Evolutionary conservation across 352 stramenopile species (phyloP).

Genomic region (Phytophthora capsici): DNA sequence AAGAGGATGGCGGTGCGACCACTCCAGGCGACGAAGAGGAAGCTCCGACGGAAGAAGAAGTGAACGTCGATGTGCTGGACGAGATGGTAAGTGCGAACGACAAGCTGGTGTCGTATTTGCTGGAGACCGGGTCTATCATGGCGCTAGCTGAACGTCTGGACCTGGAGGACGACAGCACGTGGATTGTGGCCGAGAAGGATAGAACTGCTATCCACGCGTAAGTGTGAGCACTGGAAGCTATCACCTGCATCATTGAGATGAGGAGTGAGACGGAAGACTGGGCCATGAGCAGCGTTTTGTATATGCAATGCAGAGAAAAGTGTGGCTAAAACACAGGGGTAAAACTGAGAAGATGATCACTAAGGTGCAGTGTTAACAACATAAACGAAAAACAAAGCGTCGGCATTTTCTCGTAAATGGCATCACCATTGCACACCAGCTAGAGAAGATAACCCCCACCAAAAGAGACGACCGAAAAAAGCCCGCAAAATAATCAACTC

Average conservation of each 20-base stretch:
- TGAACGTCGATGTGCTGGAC: slow-evolving; percentile 71
- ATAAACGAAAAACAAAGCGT: slow-evolving; percentile 14
- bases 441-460: background rate
- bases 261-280: slow-evolving; percentile 19
- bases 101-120: slow-evolving; percentile 84
- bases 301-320: slow-evolving; percentile 36
- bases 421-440: background rate
- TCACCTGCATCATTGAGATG: slow-evolving; percentile 11
- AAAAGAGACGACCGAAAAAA: slow-evolving; percentile 38
- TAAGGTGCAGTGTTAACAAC: slow-evolving; percentile 30
- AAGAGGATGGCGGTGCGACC: slow-evolving; percentile 43
- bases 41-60: slow-evolving; percentile 44
- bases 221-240: slow-evolving; percentile 25
- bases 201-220: slow-evolving; percentile 83
- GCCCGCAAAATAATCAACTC: slow-evolving; percentile 75
- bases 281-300: slow-evolving; percentile 28
- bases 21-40: slow-evolving; percentile 43
- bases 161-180: slow-evolving; percentile 85
- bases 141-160: slow-evolving; percentile 82
- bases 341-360: slow-evolving; percentile 20
- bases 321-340: slow-evolving; percentile 21
- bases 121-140: slow-evolving; percentile 89
- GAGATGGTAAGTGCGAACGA: slow-evolving; percentile 88
- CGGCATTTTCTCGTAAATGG: too few relatives aligned
- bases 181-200: slow-evolving; percentile 87